These are phyloP conservation scores for Elsinoe arachidis DNA, from an alignment of 2,329 filamentous ascomycete genomes.

Conservation along the genomic window DNA sequence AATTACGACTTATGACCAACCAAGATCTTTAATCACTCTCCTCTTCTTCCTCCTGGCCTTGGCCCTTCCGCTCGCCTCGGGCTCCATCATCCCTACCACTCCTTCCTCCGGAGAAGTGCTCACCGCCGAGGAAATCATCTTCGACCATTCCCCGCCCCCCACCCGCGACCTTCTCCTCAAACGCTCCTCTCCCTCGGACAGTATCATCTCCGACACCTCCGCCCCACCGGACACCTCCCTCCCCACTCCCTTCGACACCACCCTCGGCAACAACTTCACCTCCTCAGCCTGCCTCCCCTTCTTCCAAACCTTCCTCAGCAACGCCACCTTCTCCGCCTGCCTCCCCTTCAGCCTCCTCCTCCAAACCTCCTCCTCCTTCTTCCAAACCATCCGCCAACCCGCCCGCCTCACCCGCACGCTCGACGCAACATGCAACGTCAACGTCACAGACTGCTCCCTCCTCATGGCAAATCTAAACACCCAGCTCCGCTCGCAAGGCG, in stretches of 20 bases:
- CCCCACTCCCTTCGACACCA: slow-evolving; percentile 40
- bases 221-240: slow-evolving; percentile 20
- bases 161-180: slow-evolving; percentile 3
- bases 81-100: neutral
- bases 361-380: slow-evolving; percentile 78
- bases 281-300: slow-evolving; percentile 52
- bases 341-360: slow-evolving; percentile 78
- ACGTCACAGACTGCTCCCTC: slow-evolving; percentile 55
- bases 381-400: slow-evolving; percentile 64
- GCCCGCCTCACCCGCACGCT: slow-evolving; percentile 67
- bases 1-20: neutral
- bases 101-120: neutral
- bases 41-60: neutral
- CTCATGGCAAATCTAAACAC: slow-evolving; percentile 58
- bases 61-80: neutral
- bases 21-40: neutral
- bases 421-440: slow-evolving; percentile 65
- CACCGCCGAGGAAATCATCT: slow-evolving; percentile 11
- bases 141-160: slow-evolving; percentile 13
- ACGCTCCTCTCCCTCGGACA: slow-evolving; percentile 10
- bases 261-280: slow-evolving; percentile 46
- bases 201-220: slow-evolving; percentile 7
- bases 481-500: slow-evolving; percentile 51
- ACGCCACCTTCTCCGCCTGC: slow-evolving; percentile 62
- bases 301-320: slow-evolving; percentile 57